phyloP scores from a whole-genome alignment of 1,139 yeast genomes.

The Hyphopichia buzzinii region DNA sequence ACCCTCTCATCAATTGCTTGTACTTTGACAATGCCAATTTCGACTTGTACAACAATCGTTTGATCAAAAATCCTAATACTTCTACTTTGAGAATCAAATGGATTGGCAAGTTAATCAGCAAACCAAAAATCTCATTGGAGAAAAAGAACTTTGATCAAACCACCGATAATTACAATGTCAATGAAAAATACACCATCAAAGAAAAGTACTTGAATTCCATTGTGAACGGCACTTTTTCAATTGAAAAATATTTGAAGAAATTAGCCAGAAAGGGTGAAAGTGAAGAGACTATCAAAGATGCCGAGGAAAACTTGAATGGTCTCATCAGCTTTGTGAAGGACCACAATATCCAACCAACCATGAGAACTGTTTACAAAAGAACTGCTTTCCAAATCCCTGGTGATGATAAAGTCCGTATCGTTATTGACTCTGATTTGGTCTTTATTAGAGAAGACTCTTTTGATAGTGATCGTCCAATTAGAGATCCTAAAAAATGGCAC shows the following conservation, averaged over 20 bases:
- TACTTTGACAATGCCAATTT: conserved; percentile 85
- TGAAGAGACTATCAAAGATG: conserved; percentile 36
- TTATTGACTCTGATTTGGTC: conserved; percentile 83
- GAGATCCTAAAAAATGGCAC: conserved; percentile 91
- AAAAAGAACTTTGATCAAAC: conserved; percentile 67
- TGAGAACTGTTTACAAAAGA: conserved; percentile 84
- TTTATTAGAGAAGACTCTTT: conserved; percentile 90
- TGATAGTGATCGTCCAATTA: conserved; percentile 79
- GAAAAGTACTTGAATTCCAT: conserved; percentile 75
- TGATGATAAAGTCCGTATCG: conserved; percentile 84
- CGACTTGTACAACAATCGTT: conserved; percentile 81
- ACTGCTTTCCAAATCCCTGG: conserved; percentile 99
- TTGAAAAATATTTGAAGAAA: conserved; percentile 37
- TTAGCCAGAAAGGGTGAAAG: conserved; percentile 24
- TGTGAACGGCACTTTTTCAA: conserved; percentile 42
- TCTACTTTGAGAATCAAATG: conserved; percentile 84
- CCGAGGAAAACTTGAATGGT: conserved; percentile 57
- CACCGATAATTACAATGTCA: conserved; percentile 53
- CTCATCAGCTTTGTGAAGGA: conserved; percentile 67
- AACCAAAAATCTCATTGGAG: conserved; percentile 78
- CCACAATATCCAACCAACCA: conserved; percentile 73
- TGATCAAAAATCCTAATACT: conserved; percentile 66
- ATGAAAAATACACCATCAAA: conserved; percentile 64
- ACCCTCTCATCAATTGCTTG: conserved; percentile 81
- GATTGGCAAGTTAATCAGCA: conserved; percentile 79